Conservation (phyloP, 1,284 basidiomycete species). For the Leucoagaricus sp. region DNA sequence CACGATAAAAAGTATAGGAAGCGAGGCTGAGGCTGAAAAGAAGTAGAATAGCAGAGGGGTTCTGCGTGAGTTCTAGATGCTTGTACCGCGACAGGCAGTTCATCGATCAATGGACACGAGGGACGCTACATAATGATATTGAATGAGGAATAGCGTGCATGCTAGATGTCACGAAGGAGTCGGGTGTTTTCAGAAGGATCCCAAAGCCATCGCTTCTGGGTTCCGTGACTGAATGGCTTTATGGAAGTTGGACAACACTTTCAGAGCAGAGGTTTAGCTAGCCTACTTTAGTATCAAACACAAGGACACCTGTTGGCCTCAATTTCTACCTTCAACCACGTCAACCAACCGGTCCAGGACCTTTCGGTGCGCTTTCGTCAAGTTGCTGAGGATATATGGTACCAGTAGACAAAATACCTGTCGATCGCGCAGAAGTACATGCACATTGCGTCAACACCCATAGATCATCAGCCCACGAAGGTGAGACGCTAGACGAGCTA, state of each 20-base stretch:
- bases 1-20: neutral
- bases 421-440: no score
- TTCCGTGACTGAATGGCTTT: no score
- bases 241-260: no score
- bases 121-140: no score
- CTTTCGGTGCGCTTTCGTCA: slow-evolving; percentile 27
- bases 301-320: neutral
- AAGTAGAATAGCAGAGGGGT: neutral
- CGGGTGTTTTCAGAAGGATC: no score
- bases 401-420: slow-evolving; percentile 28
- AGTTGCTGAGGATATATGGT: slow-evolving; percentile 24
- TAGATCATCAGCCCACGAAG: neutral
- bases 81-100: neutral
- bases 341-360: slow-evolving; percentile 24
- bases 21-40: neutral
- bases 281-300: neutral
- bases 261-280: no score
- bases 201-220: no score
- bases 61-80: neutral
- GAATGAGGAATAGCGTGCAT: no score
- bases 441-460: no score
- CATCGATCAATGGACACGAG: neutral
- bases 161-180: no score
- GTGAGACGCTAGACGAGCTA: neutral
- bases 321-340: slow-evolving; percentile 23